Base-by-base conservation (phyloP, 106 monocot genomes). In the Dendrobium officinale region DNA sequence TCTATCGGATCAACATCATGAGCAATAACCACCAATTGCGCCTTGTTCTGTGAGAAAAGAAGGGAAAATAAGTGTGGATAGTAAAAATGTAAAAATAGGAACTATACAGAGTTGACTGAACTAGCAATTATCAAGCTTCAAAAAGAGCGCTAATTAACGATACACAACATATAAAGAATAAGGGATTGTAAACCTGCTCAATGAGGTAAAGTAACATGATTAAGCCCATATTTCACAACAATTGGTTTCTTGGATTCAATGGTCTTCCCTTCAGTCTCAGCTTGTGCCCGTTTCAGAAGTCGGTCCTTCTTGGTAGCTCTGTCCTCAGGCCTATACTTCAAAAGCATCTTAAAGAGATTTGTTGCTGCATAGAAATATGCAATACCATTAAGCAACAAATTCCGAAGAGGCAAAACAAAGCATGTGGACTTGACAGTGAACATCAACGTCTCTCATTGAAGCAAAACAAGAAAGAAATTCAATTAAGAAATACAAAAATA, bases 291-390 rank as follows among this genome's bases (percentile, higher is more conserved):
- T 78, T 82, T 93, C 83, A 91, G 41, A 82, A 93, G 90, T 19
- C 93, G 79, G 55, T 93, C 90, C 87, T 93, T 93, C 91, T 93
- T 93, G 9, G 88, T 91, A 72, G 87, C 91, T 59, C 77, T 87
- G 76, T 93, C 93, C 56, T 93, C 93, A 42, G 93, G 93, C 70
- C 93, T 85, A 80, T 93, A 93, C 81, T 93, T 93, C 64, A 93
- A 81, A 78, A 93, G 88, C 90, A 91, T 87, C 85, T 93, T 93
- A 80, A 93, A 91, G 45, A 91, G 84, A 26, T 55, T 88, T 26
- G 89, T 89, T 55, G 89, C 93, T 93, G 82, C 79, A 82, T 20
- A 79, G 29, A 73, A 83, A 55, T 4, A 66, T 66, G 37, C 16
- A 70, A 37, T 70, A 40, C 16, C n/a, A 70, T n/a, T 70, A 70